Evolutionary conservation across 129 eudicot species (phyloP).

Genomic region (Rutidosis leptorrhynchoides): DNA sequence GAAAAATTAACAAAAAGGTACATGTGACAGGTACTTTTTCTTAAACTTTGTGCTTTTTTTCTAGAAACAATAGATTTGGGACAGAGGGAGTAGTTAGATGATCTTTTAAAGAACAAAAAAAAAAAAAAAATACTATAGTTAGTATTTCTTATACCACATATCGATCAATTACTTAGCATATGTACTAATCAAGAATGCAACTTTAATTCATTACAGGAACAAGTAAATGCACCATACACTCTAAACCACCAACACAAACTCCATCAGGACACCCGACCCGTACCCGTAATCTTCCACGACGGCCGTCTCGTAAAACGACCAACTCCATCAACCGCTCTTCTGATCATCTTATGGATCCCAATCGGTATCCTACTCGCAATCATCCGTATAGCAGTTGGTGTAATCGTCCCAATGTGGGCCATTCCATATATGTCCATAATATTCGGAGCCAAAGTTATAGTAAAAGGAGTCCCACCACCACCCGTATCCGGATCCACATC

Average conservation of each 20-base stretch:
- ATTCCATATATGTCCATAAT: slow-evolving; percentile 44
- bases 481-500: slow-evolving; percentile 48
- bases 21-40: too few species aligned
- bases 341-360: slow-evolving; percentile 83
- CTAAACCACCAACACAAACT: slow-evolving; percentile 24
- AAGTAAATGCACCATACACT: slow-evolving; percentile 51
- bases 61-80: too few species aligned
- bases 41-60: too few species aligned
- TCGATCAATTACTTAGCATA: neutral
- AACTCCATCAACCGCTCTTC: slow-evolving; percentile 64
- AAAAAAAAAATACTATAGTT: too few species aligned
- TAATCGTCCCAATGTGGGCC: slow-evolving; percentile 62
- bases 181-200: neutral
- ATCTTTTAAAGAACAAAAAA: too few species aligned
- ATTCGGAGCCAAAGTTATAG: slow-evolving; percentile 60
- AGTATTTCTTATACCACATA: neutral
- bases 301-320: slow-evolving; percentile 90
- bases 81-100: too few species aligned
- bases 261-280: slow-evolving; percentile 50
- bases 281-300: slow-evolving; percentile 92
- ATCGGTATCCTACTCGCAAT: slow-evolving; percentile 62
- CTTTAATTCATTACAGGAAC: slow-evolving; percentile 44
- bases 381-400: slow-evolving; percentile 58
- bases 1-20: too few species aligned
- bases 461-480: slow-evolving; percentile 83